These are phyloP conservation scores for Ogataea trehaloabstinens DNA, from an alignment of 805 yeast species.

Conservation along the genomic window DNA sequence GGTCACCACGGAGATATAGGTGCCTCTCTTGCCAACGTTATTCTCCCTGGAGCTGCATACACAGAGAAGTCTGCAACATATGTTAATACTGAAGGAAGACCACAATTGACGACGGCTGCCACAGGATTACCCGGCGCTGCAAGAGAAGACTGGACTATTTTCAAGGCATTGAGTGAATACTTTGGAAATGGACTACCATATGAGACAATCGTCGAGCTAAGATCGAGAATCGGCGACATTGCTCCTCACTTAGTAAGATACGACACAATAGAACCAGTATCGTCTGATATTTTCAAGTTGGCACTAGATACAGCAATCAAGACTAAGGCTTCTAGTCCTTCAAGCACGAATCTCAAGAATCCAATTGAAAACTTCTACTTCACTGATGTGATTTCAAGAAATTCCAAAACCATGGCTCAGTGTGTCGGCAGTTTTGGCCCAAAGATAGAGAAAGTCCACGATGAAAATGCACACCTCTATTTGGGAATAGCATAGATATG, in stretches of 20 bases:
- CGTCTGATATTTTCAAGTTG: constrained; percentile 51
- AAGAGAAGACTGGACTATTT: constrained; percentile 87
- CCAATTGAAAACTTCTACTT: constrained; percentile 83
- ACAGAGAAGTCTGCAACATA: constrained; percentile 84
- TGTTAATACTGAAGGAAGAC: constrained; percentile 88
- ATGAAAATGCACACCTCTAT: constrained; percentile 39
- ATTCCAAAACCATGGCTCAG: constrained; percentile 88
- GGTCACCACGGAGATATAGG: constrained; percentile 93
- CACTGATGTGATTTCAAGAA: constrained; percentile 83
- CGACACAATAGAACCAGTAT: constrained; percentile 69
- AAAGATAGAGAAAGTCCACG: constrained; percentile 56
- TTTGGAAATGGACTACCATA: constrained; percentile 70
- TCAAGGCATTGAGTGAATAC: constrained; percentile 80
- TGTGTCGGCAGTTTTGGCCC: constrained; percentile 74
- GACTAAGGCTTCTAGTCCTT: constrained; percentile 32
- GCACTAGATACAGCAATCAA: constrained; percentile 47
- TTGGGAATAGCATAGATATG: constrained; percentile 30
- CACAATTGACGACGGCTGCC: constrained; percentile 83
- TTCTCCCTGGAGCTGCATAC: constrained; percentile 84
- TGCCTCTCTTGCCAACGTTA: constrained; percentile 84
- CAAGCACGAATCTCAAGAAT: constrained; percentile 50
- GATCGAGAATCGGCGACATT: constrained; percentile 67
- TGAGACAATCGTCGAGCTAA: constrained; percentile 66
- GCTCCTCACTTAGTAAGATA: constrained; percentile 80
- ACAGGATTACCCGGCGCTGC: constrained; percentile 86